Evolutionary conservation across 768 basidiomycete species (phyloP), one percentile per base, ranked within the genome.

Genomic region (Udeniomyces megalosporus): DNA sequence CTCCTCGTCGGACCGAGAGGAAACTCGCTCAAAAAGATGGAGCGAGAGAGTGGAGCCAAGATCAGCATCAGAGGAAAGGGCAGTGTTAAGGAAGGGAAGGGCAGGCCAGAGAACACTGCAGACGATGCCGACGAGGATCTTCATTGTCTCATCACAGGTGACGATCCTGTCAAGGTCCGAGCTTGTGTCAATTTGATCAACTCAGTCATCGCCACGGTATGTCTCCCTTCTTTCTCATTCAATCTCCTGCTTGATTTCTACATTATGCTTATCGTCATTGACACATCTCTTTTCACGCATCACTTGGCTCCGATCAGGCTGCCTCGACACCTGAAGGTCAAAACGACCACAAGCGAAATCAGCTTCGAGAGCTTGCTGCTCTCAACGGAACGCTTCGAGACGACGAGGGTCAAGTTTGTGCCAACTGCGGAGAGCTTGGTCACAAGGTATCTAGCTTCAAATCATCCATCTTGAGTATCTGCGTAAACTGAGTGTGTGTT

Each of bases 1-100:
- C 78, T 99, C 66, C 81, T 99, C 65, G 93, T 99, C 67, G 95
- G 95, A 44, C 95, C 95, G 70, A 86, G 95, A 70, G 95, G 95
- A 50, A 97, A 99, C 73, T 92, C 92, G 77, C 77, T 97, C 80
- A 99, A 99, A 80, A 92, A 90, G 76, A 99, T 99, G 95, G 95
- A 99, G 75, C 80, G 88, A 62, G 89, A 96, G 70, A 89, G 86
- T 70, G 95, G 95, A 35, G 95, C 95, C 6, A 97, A 97, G 76
- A 99, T 99, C 70, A 89, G 86, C 68, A 99, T 99, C 67, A 82
- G 95, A 66, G 95, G 95, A 60, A 97, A 97, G 75, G 95, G 95
- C 45, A 90, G 88, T 72, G 91, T 97, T 46, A 99, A 99, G 75
- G 95, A 97, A 76, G 95, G 95, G 64, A 99, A 99, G 76, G 88